These are phyloP conservation scores for Coccomyxa sp. DNA, from an alignment of 139 green algal genomes.

Conservation along the genomic window DNA sequence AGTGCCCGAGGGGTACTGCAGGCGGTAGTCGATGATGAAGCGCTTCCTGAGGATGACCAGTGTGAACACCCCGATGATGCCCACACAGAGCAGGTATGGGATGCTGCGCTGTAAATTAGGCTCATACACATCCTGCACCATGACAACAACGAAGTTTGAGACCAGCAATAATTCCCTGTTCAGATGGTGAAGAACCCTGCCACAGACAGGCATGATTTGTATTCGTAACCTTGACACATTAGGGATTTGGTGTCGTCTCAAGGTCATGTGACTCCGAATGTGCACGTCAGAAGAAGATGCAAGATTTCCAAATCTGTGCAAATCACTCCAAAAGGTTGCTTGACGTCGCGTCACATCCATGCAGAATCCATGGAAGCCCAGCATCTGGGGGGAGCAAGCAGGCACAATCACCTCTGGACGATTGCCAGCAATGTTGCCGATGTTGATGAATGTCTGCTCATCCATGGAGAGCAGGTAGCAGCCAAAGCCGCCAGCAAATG, in stretches of 20 bases:
- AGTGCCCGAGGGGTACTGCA: conserved; percentile 21
- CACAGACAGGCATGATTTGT: neutral
- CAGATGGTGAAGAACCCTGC: neutral
- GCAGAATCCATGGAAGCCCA: neutral
- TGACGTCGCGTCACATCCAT: neutral
- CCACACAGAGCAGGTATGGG: conserved; percentile 1
- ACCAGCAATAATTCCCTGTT: neutral
- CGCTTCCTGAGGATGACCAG: conserved; percentile 3
- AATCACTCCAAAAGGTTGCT: too few species aligned
- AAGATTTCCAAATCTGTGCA: too few species aligned
- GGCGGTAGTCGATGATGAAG: conserved; percentile 18
- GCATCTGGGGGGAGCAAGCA: neutral
- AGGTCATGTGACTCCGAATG: too few species aligned
- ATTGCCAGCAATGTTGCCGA: conserved; percentile 12
- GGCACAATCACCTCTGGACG: neutral
- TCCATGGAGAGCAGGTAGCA: conserved; percentile 13
- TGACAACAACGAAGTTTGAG: neutral
- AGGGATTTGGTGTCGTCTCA: too few species aligned
- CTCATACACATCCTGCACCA: neutral
- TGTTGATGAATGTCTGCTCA: conserved; percentile 8
- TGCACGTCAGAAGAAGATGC: too few species aligned
- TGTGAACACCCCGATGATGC: neutral
- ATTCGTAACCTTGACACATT: too few species aligned
- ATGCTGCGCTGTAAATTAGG: neutral
- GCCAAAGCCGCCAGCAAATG: conserved; percentile 16